A percentile compares a stretch with the other conserved stretches of the same genome.
phyloP scores from a whole-genome alignment of 345 rosid genomes.

The Boechera stricta region DNA sequence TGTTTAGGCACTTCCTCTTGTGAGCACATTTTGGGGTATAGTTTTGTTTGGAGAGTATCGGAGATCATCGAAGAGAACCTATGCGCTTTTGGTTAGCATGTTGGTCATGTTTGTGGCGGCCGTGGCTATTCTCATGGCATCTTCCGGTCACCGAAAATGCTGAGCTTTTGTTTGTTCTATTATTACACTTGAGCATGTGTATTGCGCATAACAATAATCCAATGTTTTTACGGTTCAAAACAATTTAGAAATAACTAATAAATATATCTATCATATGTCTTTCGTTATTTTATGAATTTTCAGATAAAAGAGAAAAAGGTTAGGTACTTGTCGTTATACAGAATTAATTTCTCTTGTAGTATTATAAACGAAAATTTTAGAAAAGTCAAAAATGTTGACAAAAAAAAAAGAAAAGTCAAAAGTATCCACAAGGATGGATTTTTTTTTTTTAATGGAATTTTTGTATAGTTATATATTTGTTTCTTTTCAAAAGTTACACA shows the following conservation, averaged over 20 bases:
- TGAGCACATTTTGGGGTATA: slow-evolving; percentile 89
- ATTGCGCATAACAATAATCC: background rate
- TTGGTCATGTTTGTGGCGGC: slow-evolving; percentile 75
- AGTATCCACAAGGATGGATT: background rate
- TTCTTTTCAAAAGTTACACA: background rate
- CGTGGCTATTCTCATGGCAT: slow-evolving; percentile 82
- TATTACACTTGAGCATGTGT: background rate
- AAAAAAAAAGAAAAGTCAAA: background rate
- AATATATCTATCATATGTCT: too few relatives aligned
- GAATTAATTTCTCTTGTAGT: background rate
- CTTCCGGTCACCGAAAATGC: slow-evolving; percentile 73
- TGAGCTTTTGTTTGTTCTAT: slow-evolving; percentile 22
- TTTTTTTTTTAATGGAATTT: background rate
- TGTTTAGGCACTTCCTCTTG: slow-evolving; percentile 86
- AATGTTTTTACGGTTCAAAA: background rate
- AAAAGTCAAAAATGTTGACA: background rate
- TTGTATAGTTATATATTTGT: background rate
- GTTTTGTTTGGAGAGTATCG: slow-evolving; percentile 82
- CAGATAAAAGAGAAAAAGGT: background rate
- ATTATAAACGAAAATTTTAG: background rate
- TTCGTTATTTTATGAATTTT: background rate
- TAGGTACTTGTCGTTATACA: background rate
- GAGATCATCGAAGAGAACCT: slow-evolving; percentile 71
- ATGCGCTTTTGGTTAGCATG: slow-evolving; percentile 65
- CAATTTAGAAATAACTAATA: too few relatives aligned